These are phyloP conservation scores for Euphrasia confusa DNA, from an alignment of 257 asterid genomes.

Conservation along the genomic window DNA sequence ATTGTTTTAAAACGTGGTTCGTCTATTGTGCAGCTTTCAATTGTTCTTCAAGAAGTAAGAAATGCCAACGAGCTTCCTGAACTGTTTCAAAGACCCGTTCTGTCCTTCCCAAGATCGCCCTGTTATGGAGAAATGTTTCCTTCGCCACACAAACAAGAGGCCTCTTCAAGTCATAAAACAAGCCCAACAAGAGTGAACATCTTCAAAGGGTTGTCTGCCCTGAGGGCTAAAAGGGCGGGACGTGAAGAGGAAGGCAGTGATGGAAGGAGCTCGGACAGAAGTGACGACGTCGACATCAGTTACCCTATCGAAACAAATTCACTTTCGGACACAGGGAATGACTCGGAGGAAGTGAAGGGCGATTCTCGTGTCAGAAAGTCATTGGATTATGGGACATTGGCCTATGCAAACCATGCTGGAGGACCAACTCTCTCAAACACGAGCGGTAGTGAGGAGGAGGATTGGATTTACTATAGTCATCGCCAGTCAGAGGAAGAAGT, in stretches of 20 bases:
- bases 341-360: constrained; percentile 34
- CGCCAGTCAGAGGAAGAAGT: constrained; percentile 25
- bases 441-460: constrained; percentile 57
- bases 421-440: constrained; percentile 34
- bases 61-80: constrained; percentile 39
- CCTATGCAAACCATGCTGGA: constrained; percentile 59
- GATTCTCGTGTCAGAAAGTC: constrained; percentile 39
- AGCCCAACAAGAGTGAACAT: constrained; percentile 42
- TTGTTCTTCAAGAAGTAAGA: constrained; percentile 41
- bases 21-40: constrained; percentile 43
- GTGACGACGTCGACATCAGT: constrained; percentile 41
- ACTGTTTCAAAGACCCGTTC: constrained; percentile 27
- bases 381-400: constrained; percentile 57
- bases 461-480: constrained; percentile 47
- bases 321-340: constrained; percentile 36
- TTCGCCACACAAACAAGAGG: constrained; percentile 30
- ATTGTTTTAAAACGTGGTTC: neutral
- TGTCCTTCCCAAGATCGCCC: constrained; percentile 47
- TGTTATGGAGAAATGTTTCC: constrained; percentile 39
- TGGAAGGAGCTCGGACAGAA: constrained; percentile 53
- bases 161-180: constrained; percentile 28
- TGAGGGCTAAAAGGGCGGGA: constrained; percentile 35
- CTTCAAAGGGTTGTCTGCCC: constrained; percentile 38
- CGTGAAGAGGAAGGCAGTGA: constrained; percentile 60
- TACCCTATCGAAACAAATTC: constrained; percentile 50